Evolutionary conservation across 495 filamentous ascomycete genomes (phyloP).

Genomic region (Ramalina peruviana): DNA sequence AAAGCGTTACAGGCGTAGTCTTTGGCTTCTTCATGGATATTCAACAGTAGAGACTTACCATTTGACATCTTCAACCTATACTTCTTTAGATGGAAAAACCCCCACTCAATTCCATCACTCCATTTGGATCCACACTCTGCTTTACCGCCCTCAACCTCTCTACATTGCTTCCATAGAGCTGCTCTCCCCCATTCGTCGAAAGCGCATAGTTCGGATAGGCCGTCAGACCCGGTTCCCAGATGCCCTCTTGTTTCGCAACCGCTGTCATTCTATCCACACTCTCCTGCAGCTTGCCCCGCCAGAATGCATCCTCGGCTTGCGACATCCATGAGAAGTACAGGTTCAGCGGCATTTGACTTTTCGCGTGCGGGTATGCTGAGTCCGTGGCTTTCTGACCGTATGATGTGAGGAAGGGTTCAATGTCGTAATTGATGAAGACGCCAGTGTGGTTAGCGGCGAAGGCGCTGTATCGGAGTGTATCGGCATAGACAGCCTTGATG

Average conservation of each 20-base stretch:
- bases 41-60: too few relatives aligned
- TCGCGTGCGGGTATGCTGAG: slow-evolving; percentile 4
- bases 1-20: too few relatives aligned
- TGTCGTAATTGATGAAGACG: slow-evolving; percentile 2
- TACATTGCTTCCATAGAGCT: slow-evolving; percentile 6
- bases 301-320: slow-evolving; percentile 3
- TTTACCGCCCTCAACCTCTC: slow-evolving; percentile 6
- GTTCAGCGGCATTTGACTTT: slow-evolving; percentile 4
- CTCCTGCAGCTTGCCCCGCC: slow-evolving; percentile 1
- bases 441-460: background rate
- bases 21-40: too few relatives aligned
- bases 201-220: slow-evolving; percentile 8
- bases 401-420: slow-evolving; percentile 4
- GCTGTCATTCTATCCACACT: slow-evolving; percentile 2
- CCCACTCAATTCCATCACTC: slow-evolving; percentile 6
- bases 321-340: slow-evolving; percentile 5
- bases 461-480: background rate
- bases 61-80: too few relatives aligned
- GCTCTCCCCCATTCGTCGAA: background rate
- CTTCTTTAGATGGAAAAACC: background rate
- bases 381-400: slow-evolving; percentile 6
- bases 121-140: slow-evolving; percentile 1
- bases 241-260: slow-evolving; percentile 5
- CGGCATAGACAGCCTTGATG: background rate
- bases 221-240: background rate